Percentiles rank a stretch among this genome's conserved stretches.
phyloP scores from a whole-genome alignment of 768 basidiomycete genomes.

The Naganishia kalamii region DNA sequence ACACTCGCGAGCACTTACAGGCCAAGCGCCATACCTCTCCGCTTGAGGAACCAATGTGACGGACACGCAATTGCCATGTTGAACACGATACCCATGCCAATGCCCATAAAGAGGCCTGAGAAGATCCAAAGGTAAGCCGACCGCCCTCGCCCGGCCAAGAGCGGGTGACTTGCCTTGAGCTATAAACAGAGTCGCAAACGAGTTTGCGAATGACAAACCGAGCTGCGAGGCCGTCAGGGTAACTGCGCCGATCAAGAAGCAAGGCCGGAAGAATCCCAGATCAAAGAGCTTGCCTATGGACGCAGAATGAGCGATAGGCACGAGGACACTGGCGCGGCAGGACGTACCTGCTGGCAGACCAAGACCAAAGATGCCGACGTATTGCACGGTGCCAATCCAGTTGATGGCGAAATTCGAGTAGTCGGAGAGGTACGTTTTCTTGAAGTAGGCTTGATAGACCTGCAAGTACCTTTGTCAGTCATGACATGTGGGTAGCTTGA shows the following conservation, averaged over 20 bases:
- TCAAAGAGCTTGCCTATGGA: slow-evolving; percentile 45
- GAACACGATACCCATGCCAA: slow-evolving; percentile 55
- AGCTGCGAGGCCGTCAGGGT: slow-evolving; percentile 32
- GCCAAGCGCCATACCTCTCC: slow-evolving; percentile 51
- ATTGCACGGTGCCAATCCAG: slow-evolving; percentile 47
- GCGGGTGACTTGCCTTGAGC: slow-evolving; percentile 29
- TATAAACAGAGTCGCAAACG: slow-evolving; percentile 35
- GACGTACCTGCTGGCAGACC: slow-evolving; percentile 23
- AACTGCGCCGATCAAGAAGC: slow-evolving; percentile 27
- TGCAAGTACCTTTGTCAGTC: background rate
- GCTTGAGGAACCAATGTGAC: slow-evolving; percentile 51
- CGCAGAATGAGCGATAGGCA: slow-evolving; percentile 7
- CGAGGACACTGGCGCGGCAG: background rate
- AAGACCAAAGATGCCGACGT: slow-evolving; percentile 43
- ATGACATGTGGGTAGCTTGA: background rate
- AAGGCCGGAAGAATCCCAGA: slow-evolving; percentile 39
- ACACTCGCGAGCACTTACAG: slow-evolving; percentile 8
- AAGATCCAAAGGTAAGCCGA: background rate
- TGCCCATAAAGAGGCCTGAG: slow-evolving; percentile 34
- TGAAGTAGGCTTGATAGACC: slow-evolving; percentile 46
- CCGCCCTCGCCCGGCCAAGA: background rate
- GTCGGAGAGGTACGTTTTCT: slow-evolving; percentile 18
- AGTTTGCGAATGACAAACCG: slow-evolving; percentile 33
- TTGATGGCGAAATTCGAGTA: slow-evolving; percentile 40
- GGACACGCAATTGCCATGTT: slow-evolving; percentile 53